These are phyloP conservation scores for Flueggea neowawraea DNA, from an alignment of 441 rosid species.

Conservation along the genomic window DNA sequence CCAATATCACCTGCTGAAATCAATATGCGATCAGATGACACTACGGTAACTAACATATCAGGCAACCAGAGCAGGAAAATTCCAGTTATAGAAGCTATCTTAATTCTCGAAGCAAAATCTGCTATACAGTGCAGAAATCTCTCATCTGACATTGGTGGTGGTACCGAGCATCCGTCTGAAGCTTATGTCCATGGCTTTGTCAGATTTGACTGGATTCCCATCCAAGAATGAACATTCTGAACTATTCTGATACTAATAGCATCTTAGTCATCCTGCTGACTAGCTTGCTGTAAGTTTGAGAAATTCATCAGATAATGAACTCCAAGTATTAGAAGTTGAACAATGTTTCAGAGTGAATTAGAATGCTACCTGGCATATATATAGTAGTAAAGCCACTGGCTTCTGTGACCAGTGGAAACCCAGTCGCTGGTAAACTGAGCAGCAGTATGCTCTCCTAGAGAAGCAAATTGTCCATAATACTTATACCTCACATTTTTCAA, in stretches of 20 bases:
- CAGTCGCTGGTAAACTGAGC: constrained; percentile 78
- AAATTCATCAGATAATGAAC: not conserved
- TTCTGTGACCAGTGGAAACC: constrained; percentile 70
- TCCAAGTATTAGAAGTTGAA: too few relatives aligned
- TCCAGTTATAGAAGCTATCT: too few relatives aligned
- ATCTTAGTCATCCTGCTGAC: constrained; percentile 95
- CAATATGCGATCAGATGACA: too few relatives aligned
- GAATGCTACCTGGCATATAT: constrained; percentile 60
- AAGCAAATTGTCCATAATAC: constrained; percentile 84
- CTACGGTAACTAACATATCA: too few relatives aligned
- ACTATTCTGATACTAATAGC: constrained; percentile 90
- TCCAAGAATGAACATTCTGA: constrained; percentile 75
- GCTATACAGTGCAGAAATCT: too few relatives aligned
- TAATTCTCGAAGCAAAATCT: too few relatives aligned
- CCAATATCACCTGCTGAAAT: too few relatives aligned
- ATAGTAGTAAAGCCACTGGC: constrained; percentile 87
- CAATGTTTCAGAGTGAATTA: not conserved
- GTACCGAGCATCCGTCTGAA: too few relatives aligned
- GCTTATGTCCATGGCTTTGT: too few relatives aligned
- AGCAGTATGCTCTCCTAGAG: constrained; percentile 83
- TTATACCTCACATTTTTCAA: constrained; percentile 1
- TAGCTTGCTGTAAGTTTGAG: constrained; percentile 65
- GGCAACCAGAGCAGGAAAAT: too few relatives aligned
- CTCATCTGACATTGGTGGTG: too few relatives aligned
- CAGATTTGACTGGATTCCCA: constrained; percentile 66